Conservation (phyloP, 2,329 filamentous ascomycete genomes). For the Pseudopithomyces maydicus region DNA sequence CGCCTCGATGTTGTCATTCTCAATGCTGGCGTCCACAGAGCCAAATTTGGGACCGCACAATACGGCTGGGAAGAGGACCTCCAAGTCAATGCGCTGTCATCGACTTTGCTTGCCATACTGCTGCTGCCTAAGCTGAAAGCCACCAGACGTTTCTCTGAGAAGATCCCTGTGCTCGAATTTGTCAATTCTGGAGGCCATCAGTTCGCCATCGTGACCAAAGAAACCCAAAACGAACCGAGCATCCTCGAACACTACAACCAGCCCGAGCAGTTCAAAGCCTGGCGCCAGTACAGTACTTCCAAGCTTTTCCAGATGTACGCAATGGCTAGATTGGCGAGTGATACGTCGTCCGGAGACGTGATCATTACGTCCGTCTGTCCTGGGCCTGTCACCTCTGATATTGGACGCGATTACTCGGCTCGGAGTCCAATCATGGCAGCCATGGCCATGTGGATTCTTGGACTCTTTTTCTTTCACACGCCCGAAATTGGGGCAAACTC, state of each 20-base stretch:
- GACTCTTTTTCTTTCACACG: slow-evolving; percentile 25
- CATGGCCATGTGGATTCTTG: slow-evolving; percentile 21
- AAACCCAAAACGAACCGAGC: slow-evolving; percentile 24
- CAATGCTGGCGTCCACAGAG: slow-evolving; percentile 45
- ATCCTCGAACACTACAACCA: slow-evolving; percentile 39
- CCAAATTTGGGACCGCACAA: slow-evolving; percentile 24
- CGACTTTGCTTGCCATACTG: slow-evolving; percentile 58
- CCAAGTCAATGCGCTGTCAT: slow-evolving; percentile 65
- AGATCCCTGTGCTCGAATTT: slow-evolving; percentile 37
- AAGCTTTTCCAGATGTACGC: slow-evolving; percentile 46
- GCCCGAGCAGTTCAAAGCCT: slow-evolving; percentile 29
- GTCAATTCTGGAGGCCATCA: slow-evolving; percentile 39
- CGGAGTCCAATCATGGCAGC: slow-evolving; percentile 27
- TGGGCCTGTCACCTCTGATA: slow-evolving; percentile 33
- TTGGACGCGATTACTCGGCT: slow-evolving; percentile 33
- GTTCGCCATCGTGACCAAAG: slow-evolving; percentile 27
- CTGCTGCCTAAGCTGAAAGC: slow-evolving; percentile 49
- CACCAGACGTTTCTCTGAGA: slow-evolving; percentile 25
- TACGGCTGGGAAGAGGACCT: slow-evolving; percentile 53
- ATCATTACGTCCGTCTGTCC: slow-evolving; percentile 45
- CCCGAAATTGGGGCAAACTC: slow-evolving; percentile 36
- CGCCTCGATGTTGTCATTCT: slow-evolving; percentile 46
- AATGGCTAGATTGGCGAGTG: slow-evolving; percentile 31
- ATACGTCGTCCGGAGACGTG: slow-evolving; percentile 33
- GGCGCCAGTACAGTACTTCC: slow-evolving; percentile 34